Conservation (phyloP, 2,329 filamentous ascomycete species). For the Thyridium curvatum region DNA sequence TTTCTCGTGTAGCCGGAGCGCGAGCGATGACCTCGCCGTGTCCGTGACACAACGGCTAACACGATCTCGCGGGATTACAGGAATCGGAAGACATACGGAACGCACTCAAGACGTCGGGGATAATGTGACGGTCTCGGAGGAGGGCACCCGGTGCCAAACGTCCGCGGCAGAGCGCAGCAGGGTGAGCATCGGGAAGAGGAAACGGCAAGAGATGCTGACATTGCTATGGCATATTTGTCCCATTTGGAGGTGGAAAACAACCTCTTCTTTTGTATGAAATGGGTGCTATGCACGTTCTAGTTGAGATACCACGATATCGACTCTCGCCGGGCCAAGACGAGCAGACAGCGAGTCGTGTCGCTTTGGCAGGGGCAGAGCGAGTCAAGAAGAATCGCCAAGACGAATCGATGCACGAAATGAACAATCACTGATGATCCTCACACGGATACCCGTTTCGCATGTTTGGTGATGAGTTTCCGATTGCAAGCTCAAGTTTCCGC, state of each 20-base stretch:
- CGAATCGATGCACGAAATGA: neutral
- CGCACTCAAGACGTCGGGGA: slow-evolving; percentile 31
- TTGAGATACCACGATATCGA: neutral
- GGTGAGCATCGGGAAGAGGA: slow-evolving; percentile 1
- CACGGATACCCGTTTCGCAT: neutral
- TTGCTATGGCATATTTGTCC: neutral
- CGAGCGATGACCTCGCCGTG: slow-evolving; percentile 2
- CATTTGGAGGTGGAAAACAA: slow-evolving; percentile 5
- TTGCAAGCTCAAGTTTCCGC: neutral
- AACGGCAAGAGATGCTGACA: slow-evolving; percentile 1
- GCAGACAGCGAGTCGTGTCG: neutral
- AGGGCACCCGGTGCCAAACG: slow-evolving; percentile 4
- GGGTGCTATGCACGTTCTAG: too few species aligned
- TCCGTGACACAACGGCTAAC: slow-evolving; percentile 14
- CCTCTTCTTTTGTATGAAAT: neutral
- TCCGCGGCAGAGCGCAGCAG: slow-evolving; percentile 1
- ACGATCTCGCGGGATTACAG: slow-evolving; percentile 13
- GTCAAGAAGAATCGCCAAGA: neutral
- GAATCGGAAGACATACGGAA: slow-evolving; percentile 25
- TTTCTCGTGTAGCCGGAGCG: too few species aligned
- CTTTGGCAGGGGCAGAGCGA: neutral
- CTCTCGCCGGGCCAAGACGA: neutral
- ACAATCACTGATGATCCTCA: neutral
- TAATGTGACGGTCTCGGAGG: slow-evolving; percentile 22
- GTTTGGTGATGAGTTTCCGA: neutral